A percentile compares a stretch with the other conserved stretches of the same genome.
These are phyloP conservation scores for Phaffomyces opuntiae DNA, from an alignment of 805 yeast species.

Conservation along the genomic window DNA sequence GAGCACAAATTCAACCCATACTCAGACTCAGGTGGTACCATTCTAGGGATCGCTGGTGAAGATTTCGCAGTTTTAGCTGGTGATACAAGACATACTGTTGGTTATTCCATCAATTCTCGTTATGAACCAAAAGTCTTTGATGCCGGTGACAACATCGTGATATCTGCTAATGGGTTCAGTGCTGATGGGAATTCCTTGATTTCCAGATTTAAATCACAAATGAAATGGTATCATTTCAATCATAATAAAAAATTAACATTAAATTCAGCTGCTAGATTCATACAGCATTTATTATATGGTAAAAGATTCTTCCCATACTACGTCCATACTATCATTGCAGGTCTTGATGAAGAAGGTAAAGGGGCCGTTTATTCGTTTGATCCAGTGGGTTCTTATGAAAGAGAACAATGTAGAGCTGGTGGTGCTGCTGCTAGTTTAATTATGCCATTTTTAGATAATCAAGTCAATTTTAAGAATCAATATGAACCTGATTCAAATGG, in stretches of 20 bases:
- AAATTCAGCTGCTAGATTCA: slow-evolving; percentile 77
- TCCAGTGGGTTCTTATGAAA: slow-evolving; percentile 96
- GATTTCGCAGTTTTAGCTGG: slow-evolving; percentile 97
- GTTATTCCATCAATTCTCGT: slow-evolving; percentile 89
- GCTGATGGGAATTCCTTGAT: slow-evolving; percentile 90
- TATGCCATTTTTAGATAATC: slow-evolving; percentile 97
- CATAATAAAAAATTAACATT: slow-evolving; percentile 67
- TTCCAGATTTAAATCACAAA: slow-evolving; percentile 53
- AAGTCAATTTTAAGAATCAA: slow-evolving; percentile 94
- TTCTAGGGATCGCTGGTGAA: slow-evolving; percentile 94
- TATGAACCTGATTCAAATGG: slow-evolving; percentile 74
- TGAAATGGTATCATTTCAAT: slow-evolving; percentile 91
- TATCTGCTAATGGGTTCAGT: slow-evolving; percentile 93
- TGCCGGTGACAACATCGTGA: slow-evolving; percentile 79
- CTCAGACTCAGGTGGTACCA: slow-evolving; percentile 95
- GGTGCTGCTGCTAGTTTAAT: slow-evolving; percentile 95
- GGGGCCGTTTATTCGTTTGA: slow-evolving; percentile 96
- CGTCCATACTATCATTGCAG: slow-evolving; percentile 91
- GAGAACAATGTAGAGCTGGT: slow-evolving; percentile 96
- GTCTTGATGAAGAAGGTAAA: slow-evolving; percentile 77
- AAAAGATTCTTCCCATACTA: slow-evolving; percentile 96
- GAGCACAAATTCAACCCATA: slow-evolving; percentile 92
- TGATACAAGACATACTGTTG: slow-evolving; percentile 95
- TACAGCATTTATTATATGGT: slow-evolving; percentile 85
- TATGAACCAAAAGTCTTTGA: slow-evolving; percentile 84